These are phyloP conservation scores for Hygrocybe coccinea DNA, from an alignment of 768 basidiomycete species.

Conservation along the genomic window DNA sequence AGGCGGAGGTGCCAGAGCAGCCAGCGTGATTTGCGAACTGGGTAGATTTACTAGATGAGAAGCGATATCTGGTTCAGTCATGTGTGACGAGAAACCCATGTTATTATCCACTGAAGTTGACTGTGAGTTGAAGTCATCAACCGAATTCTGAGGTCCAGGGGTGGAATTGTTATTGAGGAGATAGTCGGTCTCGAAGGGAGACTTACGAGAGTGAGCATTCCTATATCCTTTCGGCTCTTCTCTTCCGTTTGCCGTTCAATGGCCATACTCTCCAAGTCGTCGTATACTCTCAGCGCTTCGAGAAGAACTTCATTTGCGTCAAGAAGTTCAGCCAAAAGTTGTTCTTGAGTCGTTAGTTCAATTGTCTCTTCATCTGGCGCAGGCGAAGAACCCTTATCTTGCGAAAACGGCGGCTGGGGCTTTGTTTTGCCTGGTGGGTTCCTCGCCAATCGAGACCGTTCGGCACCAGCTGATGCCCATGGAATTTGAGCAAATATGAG, in stretches of 20 bases:
- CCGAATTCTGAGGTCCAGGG: neutral
- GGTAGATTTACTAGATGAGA: neutral
- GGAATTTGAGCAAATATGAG: conserved; percentile 82
- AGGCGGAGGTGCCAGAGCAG: conserved; percentile 61
- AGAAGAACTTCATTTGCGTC: conserved; percentile 68
- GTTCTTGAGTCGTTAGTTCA: conserved; percentile 65
- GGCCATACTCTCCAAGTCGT: conserved; percentile 70
- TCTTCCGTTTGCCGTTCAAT: conserved; percentile 62
- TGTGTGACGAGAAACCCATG: too few relatives aligned
- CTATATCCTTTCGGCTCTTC: conserved; percentile 61
- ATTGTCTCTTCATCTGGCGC: conserved; percentile 29
- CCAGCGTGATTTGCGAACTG: conserved; percentile 13
- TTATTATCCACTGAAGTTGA: too few relatives aligned
- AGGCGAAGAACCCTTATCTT: conserved; percentile 13
- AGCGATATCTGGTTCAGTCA: neutral
- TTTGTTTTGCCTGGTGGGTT: conserved; percentile 18
- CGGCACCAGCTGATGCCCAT: conserved; percentile 83
- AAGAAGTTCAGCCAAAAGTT: conserved; percentile 66
- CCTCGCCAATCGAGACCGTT: conserved; percentile 50
- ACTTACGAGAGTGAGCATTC: conserved; percentile 63
- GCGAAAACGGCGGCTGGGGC: neutral
- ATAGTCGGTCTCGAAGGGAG: neutral
- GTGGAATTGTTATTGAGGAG: neutral
- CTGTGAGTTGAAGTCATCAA: neutral
- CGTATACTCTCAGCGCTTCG: conserved; percentile 66